Evolutionary conservation across 139 green algal species (phyloP).

Genomic region (Chlamydomonas incerta): DNA sequence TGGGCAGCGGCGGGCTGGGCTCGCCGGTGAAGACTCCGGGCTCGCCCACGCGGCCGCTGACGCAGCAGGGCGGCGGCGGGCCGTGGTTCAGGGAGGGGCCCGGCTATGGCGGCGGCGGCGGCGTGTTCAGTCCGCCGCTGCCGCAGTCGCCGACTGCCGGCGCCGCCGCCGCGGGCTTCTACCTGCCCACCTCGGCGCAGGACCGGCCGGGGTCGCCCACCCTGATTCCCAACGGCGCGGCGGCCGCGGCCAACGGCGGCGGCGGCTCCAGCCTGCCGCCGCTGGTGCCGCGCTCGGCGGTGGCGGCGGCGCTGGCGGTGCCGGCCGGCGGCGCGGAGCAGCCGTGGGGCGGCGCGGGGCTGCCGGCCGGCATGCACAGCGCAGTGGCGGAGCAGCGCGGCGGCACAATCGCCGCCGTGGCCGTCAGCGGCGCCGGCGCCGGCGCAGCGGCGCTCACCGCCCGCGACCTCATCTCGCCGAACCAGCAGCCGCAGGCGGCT

Average conservation of each 20-base stretch:
- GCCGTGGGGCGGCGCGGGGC: constrained; percentile 30
- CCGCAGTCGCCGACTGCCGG: too few relatives aligned
- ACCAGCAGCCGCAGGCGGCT: too few relatives aligned
- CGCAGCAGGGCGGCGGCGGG: too few relatives aligned
- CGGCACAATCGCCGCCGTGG: neutral
- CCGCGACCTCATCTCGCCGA: too few relatives aligned
- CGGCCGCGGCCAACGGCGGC: neutral
- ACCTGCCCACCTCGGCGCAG: too few relatives aligned
- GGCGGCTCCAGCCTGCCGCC: neutral
- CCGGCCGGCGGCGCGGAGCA: neutral
- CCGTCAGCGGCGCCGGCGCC: neutral
- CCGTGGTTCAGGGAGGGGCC: too few relatives aligned
- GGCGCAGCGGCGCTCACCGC: neutral
- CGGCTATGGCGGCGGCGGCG: too few relatives aligned
- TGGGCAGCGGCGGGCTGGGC: neutral
- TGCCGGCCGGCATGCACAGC: constrained; percentile 6
- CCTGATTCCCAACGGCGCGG: neutral
- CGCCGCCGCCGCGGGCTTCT: too few relatives aligned
- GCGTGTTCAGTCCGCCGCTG: too few relatives aligned
- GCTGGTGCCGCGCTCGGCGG: constrained; percentile 5
- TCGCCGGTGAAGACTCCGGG: neutral
- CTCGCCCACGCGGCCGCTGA: too few relatives aligned
- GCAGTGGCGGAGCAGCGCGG: constrained; percentile 4
- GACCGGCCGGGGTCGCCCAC: neutral
- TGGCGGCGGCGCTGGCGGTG: constrained; percentile 1